phyloP scores from a whole-genome alignment of 164 flowering plant genomes.

The Vitis vinifera region DNA sequence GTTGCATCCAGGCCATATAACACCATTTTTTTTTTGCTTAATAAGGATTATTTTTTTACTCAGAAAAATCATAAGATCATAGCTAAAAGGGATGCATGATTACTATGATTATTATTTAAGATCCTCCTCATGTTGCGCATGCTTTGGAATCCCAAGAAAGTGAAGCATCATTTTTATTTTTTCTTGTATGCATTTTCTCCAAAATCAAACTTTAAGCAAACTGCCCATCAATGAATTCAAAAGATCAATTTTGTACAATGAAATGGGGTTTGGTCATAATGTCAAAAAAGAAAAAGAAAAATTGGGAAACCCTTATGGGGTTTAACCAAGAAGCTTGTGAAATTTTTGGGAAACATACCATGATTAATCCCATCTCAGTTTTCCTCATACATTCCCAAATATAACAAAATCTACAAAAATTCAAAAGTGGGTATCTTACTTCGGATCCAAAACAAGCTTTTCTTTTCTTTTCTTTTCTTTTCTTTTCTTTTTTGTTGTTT shows the following conservation, averaged over 20 bases:
- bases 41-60: neutral
- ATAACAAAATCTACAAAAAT: no score
- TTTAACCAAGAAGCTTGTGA: no score
- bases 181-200: neutral
- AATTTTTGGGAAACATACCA: no score
- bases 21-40: slow-evolving; percentile 3
- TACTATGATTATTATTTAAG: slow-evolving; percentile 15
- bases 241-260: no score
- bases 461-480: slow-evolving; percentile 6
- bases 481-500: neutral
- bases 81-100: slow-evolving; percentile 9
- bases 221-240: no score
- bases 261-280: no score
- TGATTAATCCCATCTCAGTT: no score
- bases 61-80: neutral
- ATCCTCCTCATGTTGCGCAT: slow-evolving; percentile 32
- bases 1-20: slow-evolving; percentile 14
- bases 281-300: no score
- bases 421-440: no score
- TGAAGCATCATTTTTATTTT: slow-evolving; percentile 12
- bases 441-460: neutral
- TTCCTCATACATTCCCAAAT: no score
- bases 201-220: no score
- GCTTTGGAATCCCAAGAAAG: slow-evolving; percentile 52
- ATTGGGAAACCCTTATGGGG: no score